A percentile compares a stretch with the other conserved stretches of the same genome.
These are phyloP conservation scores for Yarrowia deformans DNA, from an alignment of 805 yeast genomes.

Conservation along the genomic window DNA sequence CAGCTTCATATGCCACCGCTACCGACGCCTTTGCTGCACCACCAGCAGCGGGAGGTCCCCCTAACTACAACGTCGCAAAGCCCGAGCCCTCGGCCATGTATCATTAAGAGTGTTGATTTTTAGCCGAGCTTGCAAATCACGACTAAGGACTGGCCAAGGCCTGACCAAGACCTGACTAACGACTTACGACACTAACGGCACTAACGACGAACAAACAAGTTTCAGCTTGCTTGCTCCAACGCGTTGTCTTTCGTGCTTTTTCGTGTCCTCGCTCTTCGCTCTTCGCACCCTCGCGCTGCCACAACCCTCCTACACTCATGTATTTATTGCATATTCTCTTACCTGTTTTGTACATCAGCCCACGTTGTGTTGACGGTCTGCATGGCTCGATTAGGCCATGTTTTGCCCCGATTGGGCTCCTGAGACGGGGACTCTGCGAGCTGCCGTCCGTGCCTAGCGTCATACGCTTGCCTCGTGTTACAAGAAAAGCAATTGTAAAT, in stretches of 20 bases:
- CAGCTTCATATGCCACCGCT: conserved; percentile 25
- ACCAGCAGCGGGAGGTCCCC: not conserved
- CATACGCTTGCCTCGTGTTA: conserved; percentile 6
- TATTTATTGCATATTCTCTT: conserved; percentile 34
- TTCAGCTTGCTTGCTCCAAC: too few species aligned
- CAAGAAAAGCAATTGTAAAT: conserved; percentile 6
- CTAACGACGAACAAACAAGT: too few species aligned
- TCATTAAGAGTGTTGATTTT: not conserved
- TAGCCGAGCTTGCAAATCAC: too few species aligned
- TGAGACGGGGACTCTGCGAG: not conserved
- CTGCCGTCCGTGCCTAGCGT: conserved; percentile 6
- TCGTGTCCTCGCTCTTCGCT: too few species aligned
- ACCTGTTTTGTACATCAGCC: conserved; percentile 20
- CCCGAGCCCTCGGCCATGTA: conserved; percentile 35
- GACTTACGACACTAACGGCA: too few species aligned
- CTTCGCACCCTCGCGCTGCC: not conserved
- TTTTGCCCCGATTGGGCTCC: conserved; percentile 4
- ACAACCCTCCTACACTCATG: conserved; percentile 7
- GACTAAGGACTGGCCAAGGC: not conserved
- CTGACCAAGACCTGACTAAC: not conserved
- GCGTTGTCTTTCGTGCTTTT: too few species aligned
- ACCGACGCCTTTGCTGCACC: conserved; percentile 6
- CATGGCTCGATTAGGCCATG: conserved; percentile 4
- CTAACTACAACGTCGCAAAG: conserved; percentile 20
- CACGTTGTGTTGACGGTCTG: conserved; percentile 13